phyloP scores from a whole-genome alignment of 2,329 filamentous ascomycete species.

The Xylariaceae sp. region DNA sequence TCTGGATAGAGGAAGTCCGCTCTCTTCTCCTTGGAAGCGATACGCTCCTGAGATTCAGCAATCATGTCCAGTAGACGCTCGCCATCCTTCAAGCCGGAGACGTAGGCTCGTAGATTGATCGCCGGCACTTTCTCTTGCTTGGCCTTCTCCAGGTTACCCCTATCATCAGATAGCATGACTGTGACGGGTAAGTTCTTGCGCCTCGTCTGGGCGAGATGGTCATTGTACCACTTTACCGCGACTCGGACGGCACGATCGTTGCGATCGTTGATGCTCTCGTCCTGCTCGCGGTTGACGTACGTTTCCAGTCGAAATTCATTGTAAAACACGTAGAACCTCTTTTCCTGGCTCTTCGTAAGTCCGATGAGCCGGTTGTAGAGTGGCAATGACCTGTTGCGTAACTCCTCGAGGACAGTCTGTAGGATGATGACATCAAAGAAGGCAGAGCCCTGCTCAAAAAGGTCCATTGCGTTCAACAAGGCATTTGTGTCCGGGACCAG shows the following conservation, averaged over 20 bases:
- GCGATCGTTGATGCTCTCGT: conserved; percentile 90
- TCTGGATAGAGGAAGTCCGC: conserved; percentile 77
- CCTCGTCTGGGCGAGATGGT: conserved; percentile 67
- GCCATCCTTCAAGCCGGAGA: conserved; percentile 75
- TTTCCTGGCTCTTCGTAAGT: conserved; percentile 90
- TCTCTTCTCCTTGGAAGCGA: conserved; percentile 58
- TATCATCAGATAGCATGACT: conserved; percentile 92
- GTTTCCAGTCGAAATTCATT: conserved; percentile 96
- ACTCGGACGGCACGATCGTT: conserved; percentile 88
- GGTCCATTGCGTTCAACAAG: conserved; percentile 89
- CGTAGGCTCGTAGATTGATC: conserved; percentile 67
- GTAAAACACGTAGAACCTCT: conserved; percentile 98
- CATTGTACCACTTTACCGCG: conserved; percentile 83
- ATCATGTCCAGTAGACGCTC: conserved; percentile 91
- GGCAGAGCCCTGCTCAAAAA: conserved; percentile 85
- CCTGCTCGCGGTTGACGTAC: conserved; percentile 65
- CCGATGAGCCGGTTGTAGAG: conserved; percentile 90
- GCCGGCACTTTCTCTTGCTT: conserved; percentile 68
- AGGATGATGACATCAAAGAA: conserved; percentile 97
- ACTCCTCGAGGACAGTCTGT: conserved; percentile 92
- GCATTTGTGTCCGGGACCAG: conserved; percentile 95
- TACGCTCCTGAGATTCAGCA: conserved; percentile 66
- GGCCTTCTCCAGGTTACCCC: conserved; percentile 78
- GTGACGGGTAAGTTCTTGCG: conserved; percentile 63
- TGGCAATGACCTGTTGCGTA: conserved; percentile 87